Percentiles rank a stretch among this genome's conserved stretches.
phyloP scores from a whole-genome alignment of 1,139 yeast genomes.

The Starmera stellimalicola region DNA sequence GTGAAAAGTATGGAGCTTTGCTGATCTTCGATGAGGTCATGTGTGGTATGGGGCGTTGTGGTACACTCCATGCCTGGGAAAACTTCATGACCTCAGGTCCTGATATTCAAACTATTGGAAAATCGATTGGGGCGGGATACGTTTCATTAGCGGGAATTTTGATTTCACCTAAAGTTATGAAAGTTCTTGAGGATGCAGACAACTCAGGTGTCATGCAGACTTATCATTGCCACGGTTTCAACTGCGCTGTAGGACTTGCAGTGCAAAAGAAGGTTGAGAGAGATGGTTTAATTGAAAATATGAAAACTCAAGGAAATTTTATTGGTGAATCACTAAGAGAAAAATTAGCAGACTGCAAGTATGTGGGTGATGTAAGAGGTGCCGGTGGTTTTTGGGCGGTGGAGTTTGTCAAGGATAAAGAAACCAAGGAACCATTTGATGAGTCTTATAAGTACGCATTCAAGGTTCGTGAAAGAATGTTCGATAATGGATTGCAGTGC shows the following conservation, averaged over 20 bases:
- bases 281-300: constrained; percentile 36
- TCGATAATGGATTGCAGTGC: constrained; percentile 34
- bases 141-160: constrained; percentile 54
- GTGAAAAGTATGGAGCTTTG: constrained; percentile 50
- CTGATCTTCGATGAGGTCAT: constrained; percentile 55
- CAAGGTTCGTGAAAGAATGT: constrained; percentile 18
- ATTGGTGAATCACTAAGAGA: constrained; percentile 34
- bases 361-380: constrained; percentile 53
- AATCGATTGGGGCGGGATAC: constrained; percentile 57
- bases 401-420: constrained; percentile 43
- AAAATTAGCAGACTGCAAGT: constrained; percentile 25
- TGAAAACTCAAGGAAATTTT: constrained; percentile 38
- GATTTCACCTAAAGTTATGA: constrained; percentile 38
- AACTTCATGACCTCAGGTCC: constrained; percentile 43
- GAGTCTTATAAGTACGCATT: constrained; percentile 24
- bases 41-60: constrained; percentile 57
- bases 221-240: constrained; percentile 50
- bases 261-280: constrained; percentile 43
- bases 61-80: constrained; percentile 45
- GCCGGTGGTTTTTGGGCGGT: constrained; percentile 52
- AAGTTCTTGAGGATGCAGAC: constrained; percentile 27
- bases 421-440: constrained; percentile 38
- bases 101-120: constrained; percentile 53
- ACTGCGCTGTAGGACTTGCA: constrained; percentile 47
- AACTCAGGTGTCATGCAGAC: constrained; percentile 45